phyloP scores from a whole-genome alignment of 2,329 filamentous ascomycete species.

The Penicillium sp. region DNA sequence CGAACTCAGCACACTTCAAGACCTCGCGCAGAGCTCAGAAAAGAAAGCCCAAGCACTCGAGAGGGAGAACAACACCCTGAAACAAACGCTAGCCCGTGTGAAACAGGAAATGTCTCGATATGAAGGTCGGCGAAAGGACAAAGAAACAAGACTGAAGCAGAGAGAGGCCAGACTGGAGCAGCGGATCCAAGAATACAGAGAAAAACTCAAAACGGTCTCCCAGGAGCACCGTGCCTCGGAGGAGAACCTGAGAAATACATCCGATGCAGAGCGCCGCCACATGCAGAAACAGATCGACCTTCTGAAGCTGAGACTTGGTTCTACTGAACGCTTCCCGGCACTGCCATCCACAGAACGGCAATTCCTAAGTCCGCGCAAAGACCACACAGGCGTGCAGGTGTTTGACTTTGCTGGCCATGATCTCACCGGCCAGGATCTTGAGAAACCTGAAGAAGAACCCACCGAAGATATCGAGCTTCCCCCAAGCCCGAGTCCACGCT shows the following conservation, averaged over 20 bases:
- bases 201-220: conserved; percentile 36
- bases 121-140: conserved; percentile 44
- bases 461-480: conserved; percentile 35
- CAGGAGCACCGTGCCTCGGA: conserved; percentile 41
- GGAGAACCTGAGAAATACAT: conserved; percentile 34
- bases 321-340: conserved; percentile 29
- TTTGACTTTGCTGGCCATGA: conserved; percentile 20
- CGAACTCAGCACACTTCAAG: conserved; percentile 38
- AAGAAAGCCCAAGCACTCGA: conserved; percentile 43
- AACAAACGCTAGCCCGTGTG: conserved; percentile 41
- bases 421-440: conserved; percentile 24
- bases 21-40: conserved; percentile 41
- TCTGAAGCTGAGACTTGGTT: conserved; percentile 34
- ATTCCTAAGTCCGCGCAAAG: conserved; percentile 31
- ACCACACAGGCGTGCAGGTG: conserved; percentile 31
- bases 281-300: conserved; percentile 42
- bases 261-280: conserved; percentile 39
- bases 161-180: conserved; percentile 41
- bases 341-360: conserved; percentile 21
- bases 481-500: conserved; percentile 38
- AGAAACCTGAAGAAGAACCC: conserved; percentile 24
- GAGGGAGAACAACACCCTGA: conserved; percentile 44
- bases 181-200: conserved; percentile 43
- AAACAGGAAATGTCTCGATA: conserved; percentile 47
- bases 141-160: conserved; percentile 44